Evolutionary conservation across 1,139 yeast genomes (phyloP).

Genomic region (Citeromyces hawaiiensis): DNA sequence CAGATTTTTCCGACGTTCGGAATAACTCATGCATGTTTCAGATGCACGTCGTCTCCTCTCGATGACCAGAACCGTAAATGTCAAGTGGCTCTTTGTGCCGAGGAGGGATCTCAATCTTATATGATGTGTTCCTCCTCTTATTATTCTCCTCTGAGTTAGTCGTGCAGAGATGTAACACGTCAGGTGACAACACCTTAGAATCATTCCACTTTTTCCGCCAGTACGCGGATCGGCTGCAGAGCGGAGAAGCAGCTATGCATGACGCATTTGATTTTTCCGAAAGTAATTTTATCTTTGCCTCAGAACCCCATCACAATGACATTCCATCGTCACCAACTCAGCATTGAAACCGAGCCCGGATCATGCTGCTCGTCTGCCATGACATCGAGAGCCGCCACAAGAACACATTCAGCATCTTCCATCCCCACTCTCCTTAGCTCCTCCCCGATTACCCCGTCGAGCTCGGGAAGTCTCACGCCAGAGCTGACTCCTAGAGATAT

Average conservation of each 20-base stretch:
- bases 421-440: slow-evolving; percentile 9
- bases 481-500: slow-evolving; percentile 15
- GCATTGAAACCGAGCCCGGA: slow-evolving; percentile 2
- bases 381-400: slow-evolving; percentile 1
- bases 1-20: background rate
- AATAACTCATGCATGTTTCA: background rate
- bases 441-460: slow-evolving; percentile 7
- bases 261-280: background rate
- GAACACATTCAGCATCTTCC: slow-evolving; percentile 7
- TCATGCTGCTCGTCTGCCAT: slow-evolving; percentile 1
- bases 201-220: background rate
- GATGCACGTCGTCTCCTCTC: background rate
- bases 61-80: background rate
- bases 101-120: too few species aligned
- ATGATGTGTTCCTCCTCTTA: too few species aligned
- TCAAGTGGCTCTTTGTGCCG: too few species aligned
- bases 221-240: background rate
- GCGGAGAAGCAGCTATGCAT: background rate
- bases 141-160: too few species aligned
- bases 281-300: background rate
- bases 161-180: background rate
- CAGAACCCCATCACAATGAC: slow-evolving; percentile 4
- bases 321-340: slow-evolving; percentile 6
- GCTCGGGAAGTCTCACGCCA: slow-evolving; percentile 12
- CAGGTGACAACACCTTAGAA: background rate